Conservation (phyloP, 1,139 yeast genomes). For the Lodderomyces orthopsilosis region DNA sequence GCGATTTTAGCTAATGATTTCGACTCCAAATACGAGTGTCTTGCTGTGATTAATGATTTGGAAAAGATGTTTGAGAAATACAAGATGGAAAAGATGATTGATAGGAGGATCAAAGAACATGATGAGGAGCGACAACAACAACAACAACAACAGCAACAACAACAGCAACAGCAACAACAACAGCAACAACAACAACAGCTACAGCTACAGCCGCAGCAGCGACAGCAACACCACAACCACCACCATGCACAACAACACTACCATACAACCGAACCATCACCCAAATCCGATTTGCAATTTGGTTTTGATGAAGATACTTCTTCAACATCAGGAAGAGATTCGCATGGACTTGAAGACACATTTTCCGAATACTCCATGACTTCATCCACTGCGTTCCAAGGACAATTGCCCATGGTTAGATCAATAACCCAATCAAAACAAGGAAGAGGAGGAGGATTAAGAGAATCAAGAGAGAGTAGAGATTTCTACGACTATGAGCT, state of each 20-base stretch:
- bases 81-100: constrained; percentile 35
- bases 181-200: neutral
- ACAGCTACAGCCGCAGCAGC: constrained; percentile 1
- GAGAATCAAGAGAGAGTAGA: neutral
- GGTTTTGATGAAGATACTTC: constrained; percentile 3
- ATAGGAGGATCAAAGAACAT: constrained; percentile 14
- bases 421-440: constrained; percentile 27
- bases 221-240: neutral
- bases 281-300: neutral
- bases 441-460: constrained; percentile 8
- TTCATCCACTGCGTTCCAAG: constrained; percentile 15
- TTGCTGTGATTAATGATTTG: constrained; percentile 59
- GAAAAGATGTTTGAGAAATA: constrained; percentile 59
- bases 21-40: constrained; percentile 53
- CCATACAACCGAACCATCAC: neutral
- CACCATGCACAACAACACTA: neutral
- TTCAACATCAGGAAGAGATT: neutral
- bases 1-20: constrained; percentile 49
- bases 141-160: neutral
- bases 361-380: constrained; percentile 33
- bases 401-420: constrained; percentile 38
- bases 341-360: constrained; percentile 21
- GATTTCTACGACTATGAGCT: constrained; percentile 9
- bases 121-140: constrained; percentile 4
- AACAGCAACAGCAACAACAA: neutral